These are phyloP conservation scores for Wickerhamomyces chaumierensis DNA, from an alignment of 805 yeast species.

Conservation along the genomic window DNA sequence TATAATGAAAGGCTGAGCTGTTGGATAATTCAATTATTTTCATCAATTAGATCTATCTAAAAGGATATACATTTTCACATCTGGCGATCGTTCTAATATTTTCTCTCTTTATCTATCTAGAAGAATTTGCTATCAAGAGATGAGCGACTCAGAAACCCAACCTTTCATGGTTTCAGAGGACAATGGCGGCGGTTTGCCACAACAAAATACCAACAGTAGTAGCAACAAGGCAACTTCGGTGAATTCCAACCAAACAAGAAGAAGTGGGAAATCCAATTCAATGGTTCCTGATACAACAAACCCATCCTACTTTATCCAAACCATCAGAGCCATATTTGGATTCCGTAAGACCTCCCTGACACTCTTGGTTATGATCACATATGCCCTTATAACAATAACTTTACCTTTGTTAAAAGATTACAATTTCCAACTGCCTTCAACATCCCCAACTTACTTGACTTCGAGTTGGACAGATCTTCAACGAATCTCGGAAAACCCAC, in stretches of 20 bases:
- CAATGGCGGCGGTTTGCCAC: background rate
- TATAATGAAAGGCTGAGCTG: too few relatives aligned
- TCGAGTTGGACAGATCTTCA: conserved; percentile 63
- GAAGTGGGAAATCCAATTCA: too few relatives aligned
- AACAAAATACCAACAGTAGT: too few relatives aligned
- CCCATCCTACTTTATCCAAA: conserved; percentile 11
- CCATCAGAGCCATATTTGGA: conserved; percentile 43
- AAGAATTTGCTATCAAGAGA: too few relatives aligned
- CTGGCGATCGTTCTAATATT: too few relatives aligned
- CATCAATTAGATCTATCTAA: too few relatives aligned
- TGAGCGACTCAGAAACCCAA: background rate
- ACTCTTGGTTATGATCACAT: conserved; percentile 37
- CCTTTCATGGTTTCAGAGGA: background rate
- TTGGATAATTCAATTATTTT: too few relatives aligned
- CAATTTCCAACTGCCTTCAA: conserved; percentile 32
- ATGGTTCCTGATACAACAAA: background rate
- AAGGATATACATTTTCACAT: too few relatives aligned
- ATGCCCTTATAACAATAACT: conserved; percentile 28
- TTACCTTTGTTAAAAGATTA: conserved; percentile 28
- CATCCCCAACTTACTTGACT: conserved; percentile 19
- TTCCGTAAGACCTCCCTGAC: conserved; percentile 66
- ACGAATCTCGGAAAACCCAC: conserved; percentile 50
- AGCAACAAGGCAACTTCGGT: too few relatives aligned
- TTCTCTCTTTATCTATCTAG: too few relatives aligned
- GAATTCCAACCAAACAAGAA: too few relatives aligned